Conservation (phyloP, 495 filamentous ascomycete species). For the Tuber magnatum region DNA sequence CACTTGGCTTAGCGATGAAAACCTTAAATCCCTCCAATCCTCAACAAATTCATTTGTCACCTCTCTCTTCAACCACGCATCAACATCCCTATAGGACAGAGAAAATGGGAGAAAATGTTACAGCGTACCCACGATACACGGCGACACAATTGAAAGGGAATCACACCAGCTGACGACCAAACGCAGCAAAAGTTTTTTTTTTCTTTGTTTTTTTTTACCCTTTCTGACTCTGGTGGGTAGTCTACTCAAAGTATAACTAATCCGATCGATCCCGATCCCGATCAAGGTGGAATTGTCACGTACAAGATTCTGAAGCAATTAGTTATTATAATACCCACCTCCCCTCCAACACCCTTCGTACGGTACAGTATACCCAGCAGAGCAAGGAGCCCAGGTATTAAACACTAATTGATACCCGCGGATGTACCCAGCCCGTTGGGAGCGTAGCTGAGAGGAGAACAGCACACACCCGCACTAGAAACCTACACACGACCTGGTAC, state of each 20-base stretch:
- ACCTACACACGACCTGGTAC: neutral
- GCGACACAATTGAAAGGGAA: neutral
- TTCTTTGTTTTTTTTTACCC: neutral
- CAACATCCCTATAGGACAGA: neutral
- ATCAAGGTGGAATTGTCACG: neutral
- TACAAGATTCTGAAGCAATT: neutral
- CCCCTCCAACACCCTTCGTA: neutral
- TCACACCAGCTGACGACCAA: neutral
- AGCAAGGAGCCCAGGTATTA: neutral
- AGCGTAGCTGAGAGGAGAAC: neutral
- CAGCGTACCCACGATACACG: neutral
- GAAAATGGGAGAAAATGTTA: neutral
- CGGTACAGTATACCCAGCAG: neutral
- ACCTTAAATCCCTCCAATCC: conserved; percentile 4
- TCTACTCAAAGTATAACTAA: neutral
- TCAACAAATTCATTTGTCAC: neutral
- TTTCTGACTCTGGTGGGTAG: neutral
- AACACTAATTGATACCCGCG: neutral
- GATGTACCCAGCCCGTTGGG: neutral
- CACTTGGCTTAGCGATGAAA: neutral
- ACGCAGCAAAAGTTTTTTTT: neutral
- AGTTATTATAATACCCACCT: neutral
- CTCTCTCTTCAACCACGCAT: neutral
- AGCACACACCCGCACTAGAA: neutral
- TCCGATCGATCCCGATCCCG: conserved; percentile 4